Base-by-base conservation (phyloP, 1,139 yeast species). In the Scheffersomyces parashehatae region DNA sequence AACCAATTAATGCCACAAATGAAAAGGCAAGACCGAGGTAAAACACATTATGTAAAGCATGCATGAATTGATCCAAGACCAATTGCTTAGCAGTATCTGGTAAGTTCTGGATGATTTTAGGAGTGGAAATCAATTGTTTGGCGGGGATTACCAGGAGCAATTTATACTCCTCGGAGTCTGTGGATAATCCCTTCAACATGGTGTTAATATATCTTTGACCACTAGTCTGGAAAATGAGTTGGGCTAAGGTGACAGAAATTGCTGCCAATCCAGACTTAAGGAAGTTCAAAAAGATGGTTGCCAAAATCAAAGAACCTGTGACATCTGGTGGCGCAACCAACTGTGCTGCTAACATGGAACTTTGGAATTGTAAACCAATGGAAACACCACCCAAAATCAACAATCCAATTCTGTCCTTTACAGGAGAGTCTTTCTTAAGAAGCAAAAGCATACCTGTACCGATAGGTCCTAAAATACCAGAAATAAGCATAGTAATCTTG, bases 361-460 rank as follows among this genome's bases (percentile, higher is more conserved):
- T 63, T 58, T 82, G 88, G 51, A 81, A 65, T 37, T 68, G 64
- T 14, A 74, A 52, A 2, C 88, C 88, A 40, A 75, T 61, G 0
- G 80, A 73, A 15, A 79, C 54, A 44, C 88, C 88, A 5, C 73
- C 70, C 7, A 81, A 54, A 29, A 83, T 74, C 36, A 75, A 58
- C 8, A 72, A 61, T 0, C 88, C 87, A 45, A 82, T 78, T 34
- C 70, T 66, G 40, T 63, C 53, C 5, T 68, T 59, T 24, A 56
- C 51, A 1, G 64, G 53, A 2, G 79, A 67, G 40, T 68, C 48
- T 13, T 59, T 63, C 12, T 62, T 63, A 26, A 81, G 56, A 4
- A 77, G 41, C 2, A 73, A 56, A 20, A 77, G 45, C 7, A 79
- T 43, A 0, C 86, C 88, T 37, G 68, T 60, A 3, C 87, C 88